These are phyloP conservation scores for Quercus lobata DNA, from an alignment of 331 rosid genomes.

Conservation along the genomic window DNA sequence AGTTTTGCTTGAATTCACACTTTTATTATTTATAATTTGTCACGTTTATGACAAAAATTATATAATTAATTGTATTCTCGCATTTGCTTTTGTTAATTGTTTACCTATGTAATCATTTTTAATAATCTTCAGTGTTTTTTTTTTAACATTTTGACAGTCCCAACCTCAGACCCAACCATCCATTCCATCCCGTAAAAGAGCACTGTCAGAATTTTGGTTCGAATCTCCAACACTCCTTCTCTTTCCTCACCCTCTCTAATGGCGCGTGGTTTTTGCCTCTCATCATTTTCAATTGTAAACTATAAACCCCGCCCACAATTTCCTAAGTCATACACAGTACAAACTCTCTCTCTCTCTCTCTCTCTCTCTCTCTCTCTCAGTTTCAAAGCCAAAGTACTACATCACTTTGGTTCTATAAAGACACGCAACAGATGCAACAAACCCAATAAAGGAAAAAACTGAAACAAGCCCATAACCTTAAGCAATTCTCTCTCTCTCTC, in stretches of 20 bases:
- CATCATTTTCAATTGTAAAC: constrained; percentile 5
- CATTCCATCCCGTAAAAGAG: not conserved
- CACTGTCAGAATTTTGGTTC: not conserved
- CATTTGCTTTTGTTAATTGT: no score
- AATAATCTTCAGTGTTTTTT: not conserved
- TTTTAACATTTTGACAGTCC: not conserved
- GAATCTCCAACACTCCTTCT: not conserved
- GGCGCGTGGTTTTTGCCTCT: constrained; percentile 19
- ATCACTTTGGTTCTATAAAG: constrained; percentile 13
- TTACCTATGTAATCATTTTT: no score
- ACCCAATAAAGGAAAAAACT: not conserved
- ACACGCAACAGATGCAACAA: constrained; percentile 8
- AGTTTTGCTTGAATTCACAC: accelerated
- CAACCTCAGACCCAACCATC: no score
- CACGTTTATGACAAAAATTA: no score
- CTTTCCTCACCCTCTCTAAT: not conserved
- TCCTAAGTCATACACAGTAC: constrained; percentile 15
- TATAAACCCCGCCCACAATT: constrained; percentile 31
- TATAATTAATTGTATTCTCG: no score
- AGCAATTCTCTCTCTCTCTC: not conserved
- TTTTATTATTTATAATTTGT: no score
- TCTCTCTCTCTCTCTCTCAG: not conserved
- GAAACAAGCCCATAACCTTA: not conserved
- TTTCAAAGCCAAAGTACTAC: constrained; percentile 22
- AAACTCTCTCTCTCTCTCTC: not conserved